phyloP scores from a whole-genome alignment of 495 filamentous ascomycete genomes.

The Xylaria venustula region DNA sequence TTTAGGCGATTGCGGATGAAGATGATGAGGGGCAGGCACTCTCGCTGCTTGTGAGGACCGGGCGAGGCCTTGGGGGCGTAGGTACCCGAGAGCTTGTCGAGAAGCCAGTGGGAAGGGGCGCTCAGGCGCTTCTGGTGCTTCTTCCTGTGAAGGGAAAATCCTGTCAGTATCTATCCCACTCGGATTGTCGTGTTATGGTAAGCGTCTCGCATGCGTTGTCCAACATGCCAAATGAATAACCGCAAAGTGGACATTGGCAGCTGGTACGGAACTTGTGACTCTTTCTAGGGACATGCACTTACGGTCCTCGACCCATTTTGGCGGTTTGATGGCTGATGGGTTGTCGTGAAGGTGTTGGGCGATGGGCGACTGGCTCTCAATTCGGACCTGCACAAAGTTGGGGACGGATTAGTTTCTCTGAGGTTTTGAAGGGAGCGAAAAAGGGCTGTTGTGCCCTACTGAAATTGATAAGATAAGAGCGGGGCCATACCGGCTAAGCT shows the following conservation, averaged over 20 bases:
- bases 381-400: slow-evolving; percentile 21
- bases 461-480: slow-evolving; percentile 16
- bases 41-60: slow-evolving; percentile 98
- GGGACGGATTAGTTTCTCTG: slow-evolving; percentile 8
- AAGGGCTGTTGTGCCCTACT: slow-evolving; percentile 31
- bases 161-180: slow-evolving; percentile 15
- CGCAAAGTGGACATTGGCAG: background rate
- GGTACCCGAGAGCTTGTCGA: slow-evolving; percentile 97
- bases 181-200: background rate
- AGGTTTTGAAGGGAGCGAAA: slow-evolving; percentile 28
- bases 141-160: slow-evolving; percentile 59
- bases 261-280: background rate
- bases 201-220: background rate
- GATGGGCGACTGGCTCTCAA: slow-evolving; percentile 17
- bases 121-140: slow-evolving; percentile 99
- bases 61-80: slow-evolving; percentile 94
- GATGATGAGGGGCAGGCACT: slow-evolving; percentile 98
- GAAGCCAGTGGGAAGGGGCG: slow-evolving; percentile 98
- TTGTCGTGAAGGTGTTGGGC: slow-evolving; percentile 18
- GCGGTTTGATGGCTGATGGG: slow-evolving; percentile 25
- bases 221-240: background rate
- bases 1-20: slow-evolving; percentile 99
- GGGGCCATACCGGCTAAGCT: background rate
- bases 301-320: slow-evolving; percentile 53
- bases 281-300: slow-evolving; percentile 26